phyloP scores from a whole-genome alignment of 2,329 filamentous ascomycete species.

The Thielaviopsis populi region DNA sequence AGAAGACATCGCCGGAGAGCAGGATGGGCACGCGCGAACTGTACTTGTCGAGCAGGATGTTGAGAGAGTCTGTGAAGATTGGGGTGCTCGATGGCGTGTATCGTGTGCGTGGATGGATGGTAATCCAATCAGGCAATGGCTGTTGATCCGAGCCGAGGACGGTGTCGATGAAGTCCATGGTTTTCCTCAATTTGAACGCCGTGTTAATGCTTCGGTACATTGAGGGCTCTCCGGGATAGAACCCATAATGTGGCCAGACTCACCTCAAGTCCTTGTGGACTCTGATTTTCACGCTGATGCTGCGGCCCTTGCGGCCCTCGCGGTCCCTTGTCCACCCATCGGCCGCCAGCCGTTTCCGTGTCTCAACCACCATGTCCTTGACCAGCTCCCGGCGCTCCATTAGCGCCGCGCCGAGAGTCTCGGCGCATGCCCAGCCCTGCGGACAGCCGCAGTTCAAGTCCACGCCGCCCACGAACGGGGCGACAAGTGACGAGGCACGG shows the following conservation, averaged over 20 bases:
- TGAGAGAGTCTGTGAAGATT: constrained; percentile 46
- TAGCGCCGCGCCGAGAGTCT: constrained; percentile 51
- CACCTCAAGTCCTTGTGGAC: constrained; percentile 49
- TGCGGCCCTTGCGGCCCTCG: constrained; percentile 33
- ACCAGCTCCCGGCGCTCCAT: constrained; percentile 52
- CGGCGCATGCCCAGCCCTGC: constrained; percentile 56
- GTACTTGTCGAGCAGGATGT: constrained; percentile 37
- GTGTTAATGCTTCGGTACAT: not conserved
- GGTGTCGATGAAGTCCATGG: constrained; percentile 46
- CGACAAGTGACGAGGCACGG: constrained; percentile 45
- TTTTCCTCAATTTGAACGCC: constrained; percentile 27
- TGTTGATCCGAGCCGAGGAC: constrained; percentile 39
- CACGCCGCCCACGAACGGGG: constrained; percentile 47
- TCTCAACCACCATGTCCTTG: constrained; percentile 47
- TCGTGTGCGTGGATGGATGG: constrained; percentile 52
- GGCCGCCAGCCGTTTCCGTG: constrained; percentile 34
- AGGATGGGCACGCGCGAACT: constrained; percentile 44
- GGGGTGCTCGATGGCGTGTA: constrained; percentile 45
- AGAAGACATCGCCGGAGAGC: constrained; percentile 55
- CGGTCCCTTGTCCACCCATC: constrained; percentile 39
- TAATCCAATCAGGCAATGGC: constrained; percentile 48
- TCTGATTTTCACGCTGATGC: constrained; percentile 56
- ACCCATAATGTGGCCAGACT: not conserved
- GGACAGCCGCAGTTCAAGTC: constrained; percentile 62
- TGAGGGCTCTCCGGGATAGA: not conserved